Percentiles rank a stretch among this genome's conserved stretches.
Evolutionary conservation across 345 rosid species (phyloP).

Genomic region (Physaria fendleri): DNA sequence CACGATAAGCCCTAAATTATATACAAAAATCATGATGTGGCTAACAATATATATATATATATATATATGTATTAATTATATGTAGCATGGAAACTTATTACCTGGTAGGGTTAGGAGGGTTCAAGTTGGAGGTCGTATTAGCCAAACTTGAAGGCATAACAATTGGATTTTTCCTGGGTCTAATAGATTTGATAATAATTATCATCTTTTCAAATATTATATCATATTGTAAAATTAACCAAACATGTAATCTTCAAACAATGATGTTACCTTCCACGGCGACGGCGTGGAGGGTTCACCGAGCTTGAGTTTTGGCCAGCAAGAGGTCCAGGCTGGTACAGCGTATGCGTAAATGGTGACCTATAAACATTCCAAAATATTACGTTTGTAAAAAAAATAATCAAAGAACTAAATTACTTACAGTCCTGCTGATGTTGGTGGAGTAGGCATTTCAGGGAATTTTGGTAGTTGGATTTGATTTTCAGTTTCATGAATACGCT

Average conservation of each 20-base stretch:
- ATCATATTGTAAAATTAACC: not conserved
- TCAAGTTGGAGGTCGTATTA: slow-evolving; percentile 6
- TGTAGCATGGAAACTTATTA: not conserved
- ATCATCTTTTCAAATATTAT: not conserved
- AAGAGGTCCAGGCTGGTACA: slow-evolving; percentile 2
- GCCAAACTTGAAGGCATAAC: not conserved
- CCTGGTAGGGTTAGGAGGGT: not conserved
- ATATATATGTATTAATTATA: not conserved
- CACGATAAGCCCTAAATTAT: not conserved
- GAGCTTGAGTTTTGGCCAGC: slow-evolving; percentile 6
- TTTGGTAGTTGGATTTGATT: slow-evolving; percentile 7
- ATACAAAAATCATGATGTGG: not conserved
- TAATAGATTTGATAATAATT: not conserved
- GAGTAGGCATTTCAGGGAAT: not conserved
- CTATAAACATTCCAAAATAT: not conserved
- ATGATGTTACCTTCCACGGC: slow-evolving; percentile 19
- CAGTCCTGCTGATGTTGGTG: slow-evolving; percentile 5
- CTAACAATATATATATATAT: not conserved
- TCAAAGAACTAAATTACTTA: not conserved
- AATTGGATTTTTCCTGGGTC: slow-evolving; percentile 2
- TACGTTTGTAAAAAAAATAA: not conserved
- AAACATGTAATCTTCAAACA: not conserved
- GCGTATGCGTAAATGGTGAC: not conserved
- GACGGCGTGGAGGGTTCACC: not conserved
- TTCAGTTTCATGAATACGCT: not conserved